phyloP scores from a whole-genome alignment of 2,329 filamentous ascomycete genomes.

The Phyllachora maydis region DNA sequence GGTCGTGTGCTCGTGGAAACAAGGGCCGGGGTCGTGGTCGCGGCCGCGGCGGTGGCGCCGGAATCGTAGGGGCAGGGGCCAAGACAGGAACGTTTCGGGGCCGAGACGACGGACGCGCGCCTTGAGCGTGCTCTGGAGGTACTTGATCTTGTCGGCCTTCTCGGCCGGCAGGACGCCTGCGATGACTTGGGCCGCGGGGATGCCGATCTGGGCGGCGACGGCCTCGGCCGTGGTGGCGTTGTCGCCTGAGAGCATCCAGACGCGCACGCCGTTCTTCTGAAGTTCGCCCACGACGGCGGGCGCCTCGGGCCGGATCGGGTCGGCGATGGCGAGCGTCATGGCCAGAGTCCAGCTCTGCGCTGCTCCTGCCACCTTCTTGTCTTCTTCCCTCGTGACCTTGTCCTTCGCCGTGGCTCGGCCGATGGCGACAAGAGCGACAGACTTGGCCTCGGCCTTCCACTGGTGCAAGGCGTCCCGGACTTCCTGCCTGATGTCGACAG shows the following conservation, averaged over 20 bases:
- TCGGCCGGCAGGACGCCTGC: conserved; percentile 72
- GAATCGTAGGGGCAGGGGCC: too few species aligned
- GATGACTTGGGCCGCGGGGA: conserved; percentile 53
- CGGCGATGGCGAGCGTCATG: conserved; percentile 56
- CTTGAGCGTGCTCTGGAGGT: conserved; percentile 33
- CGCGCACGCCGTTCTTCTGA: conserved; percentile 41
- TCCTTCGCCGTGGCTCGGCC: too few species aligned
- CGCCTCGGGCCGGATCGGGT: conserved; percentile 61
- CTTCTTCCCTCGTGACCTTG: too few species aligned
- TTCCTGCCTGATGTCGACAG: conserved; percentile 15
- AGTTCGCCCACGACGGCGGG: conserved; percentile 41
- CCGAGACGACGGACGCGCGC: too few species aligned
- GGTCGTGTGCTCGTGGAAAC: conserved; percentile 7
- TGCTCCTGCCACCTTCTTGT: too few species aligned
- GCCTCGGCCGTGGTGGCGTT: conserved; percentile 69
- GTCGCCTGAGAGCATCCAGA: conserved; percentile 90
- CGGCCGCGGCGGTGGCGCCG: too few species aligned
- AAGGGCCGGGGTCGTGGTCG: too few species aligned
- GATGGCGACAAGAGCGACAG: conserved; percentile 36
- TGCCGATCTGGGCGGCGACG: conserved; percentile 57
- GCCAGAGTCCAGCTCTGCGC: conserved; percentile 32
- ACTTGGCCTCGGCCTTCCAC: conserved; percentile 45
- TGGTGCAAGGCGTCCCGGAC: conserved; percentile 18
- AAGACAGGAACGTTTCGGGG: too few species aligned
- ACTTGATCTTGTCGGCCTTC: conserved; percentile 53